phyloP scores from a whole-genome alignment of 371 early-diverging fungal species.

The Mortierella sp. region DNA sequence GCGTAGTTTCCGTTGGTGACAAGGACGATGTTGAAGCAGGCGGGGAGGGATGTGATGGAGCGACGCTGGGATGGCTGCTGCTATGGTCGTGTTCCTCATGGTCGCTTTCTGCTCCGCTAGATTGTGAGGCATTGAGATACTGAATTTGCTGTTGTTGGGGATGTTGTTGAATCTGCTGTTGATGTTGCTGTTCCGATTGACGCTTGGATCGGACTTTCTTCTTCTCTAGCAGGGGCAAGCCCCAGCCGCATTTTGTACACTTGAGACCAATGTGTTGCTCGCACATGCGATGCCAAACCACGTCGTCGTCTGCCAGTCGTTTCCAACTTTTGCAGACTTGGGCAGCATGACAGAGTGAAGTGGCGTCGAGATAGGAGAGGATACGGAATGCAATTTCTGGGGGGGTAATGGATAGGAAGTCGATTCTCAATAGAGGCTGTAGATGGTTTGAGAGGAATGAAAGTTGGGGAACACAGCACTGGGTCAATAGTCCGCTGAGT shows the following conservation, averaged over 20 bases:
- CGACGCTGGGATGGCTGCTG: neutral
- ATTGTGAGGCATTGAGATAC: conserved; percentile 2
- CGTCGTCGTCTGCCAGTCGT: conserved; percentile 86
- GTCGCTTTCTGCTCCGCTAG: conserved; percentile 59
- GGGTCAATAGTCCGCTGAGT: conserved; percentile 65
- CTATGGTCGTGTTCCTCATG: conserved; percentile 84
- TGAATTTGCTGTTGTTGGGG: conserved; percentile 11
- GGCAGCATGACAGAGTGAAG: conserved; percentile 89
- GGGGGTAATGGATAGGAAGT: conserved; percentile 81
- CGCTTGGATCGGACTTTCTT: conserved; percentile 47
- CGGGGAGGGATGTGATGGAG: conserved; percentile 40
- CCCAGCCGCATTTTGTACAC: conserved; percentile 96
- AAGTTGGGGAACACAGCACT: conserved; percentile 73
- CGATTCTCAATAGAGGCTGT: conserved; percentile 83
- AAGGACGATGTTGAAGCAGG: conserved; percentile 34
- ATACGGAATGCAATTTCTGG: conserved; percentile 84
- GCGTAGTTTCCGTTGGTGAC: conserved; percentile 28
- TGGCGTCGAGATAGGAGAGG: conserved; percentile 90
- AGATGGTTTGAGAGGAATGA: conserved; percentile 78
- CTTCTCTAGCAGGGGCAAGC: conserved; percentile 79
- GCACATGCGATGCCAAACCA: conserved; percentile 95
- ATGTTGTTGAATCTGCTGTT: neutral
- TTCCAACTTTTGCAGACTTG: conserved; percentile 89
- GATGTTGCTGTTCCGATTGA: conserved; percentile 11
- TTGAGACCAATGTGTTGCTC: conserved; percentile 96